Evolutionary conservation across 768 basidiomycete genomes (phyloP).

Genomic region (Kwoniella dejecticola): DNA sequence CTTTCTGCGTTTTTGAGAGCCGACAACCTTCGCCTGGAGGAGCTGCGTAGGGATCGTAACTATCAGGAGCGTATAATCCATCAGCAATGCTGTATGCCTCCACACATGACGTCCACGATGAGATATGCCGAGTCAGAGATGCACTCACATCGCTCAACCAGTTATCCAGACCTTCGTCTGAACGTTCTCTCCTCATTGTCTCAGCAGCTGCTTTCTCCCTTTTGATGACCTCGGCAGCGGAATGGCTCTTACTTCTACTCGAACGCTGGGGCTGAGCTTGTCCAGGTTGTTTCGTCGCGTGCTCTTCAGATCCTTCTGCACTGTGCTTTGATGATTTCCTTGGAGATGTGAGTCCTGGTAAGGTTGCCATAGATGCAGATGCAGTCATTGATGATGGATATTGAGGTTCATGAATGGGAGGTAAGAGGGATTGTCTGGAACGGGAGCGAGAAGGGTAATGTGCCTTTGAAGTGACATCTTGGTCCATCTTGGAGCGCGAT

Average conservation of each 20-base stretch:
- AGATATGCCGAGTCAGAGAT: neutral
- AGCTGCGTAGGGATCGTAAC: constrained; percentile 30
- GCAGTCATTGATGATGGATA: constrained; percentile 1
- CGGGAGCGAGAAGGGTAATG: too few relatives aligned
- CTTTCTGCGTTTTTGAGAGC: constrained; percentile 25
- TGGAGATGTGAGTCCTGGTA: neutral
- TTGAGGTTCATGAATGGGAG: constrained; percentile 7
- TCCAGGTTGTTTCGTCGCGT: neutral
- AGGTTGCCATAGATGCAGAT: neutral
- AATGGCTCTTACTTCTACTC: neutral
- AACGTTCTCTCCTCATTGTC: neutral
- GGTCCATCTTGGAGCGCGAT: neutral
- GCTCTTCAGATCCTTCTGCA: too few relatives aligned
- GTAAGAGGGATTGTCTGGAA: constrained; percentile 12
- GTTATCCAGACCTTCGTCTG: neutral
- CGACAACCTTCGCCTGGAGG: constrained; percentile 20
- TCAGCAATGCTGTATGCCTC: too few relatives aligned
- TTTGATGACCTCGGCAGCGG: constrained; percentile 2
- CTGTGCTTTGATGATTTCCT: too few relatives aligned
- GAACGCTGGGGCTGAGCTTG: too few relatives aligned
- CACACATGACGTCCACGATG: too few relatives aligned
- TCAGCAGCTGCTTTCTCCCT: neutral
- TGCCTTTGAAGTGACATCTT: neutral
- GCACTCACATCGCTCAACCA: constrained; percentile 29
- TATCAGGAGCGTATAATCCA: neutral